Conservation (phyloP, 2,329 filamentous ascomycete species). For the Leptosphaerulina australis region DNA sequence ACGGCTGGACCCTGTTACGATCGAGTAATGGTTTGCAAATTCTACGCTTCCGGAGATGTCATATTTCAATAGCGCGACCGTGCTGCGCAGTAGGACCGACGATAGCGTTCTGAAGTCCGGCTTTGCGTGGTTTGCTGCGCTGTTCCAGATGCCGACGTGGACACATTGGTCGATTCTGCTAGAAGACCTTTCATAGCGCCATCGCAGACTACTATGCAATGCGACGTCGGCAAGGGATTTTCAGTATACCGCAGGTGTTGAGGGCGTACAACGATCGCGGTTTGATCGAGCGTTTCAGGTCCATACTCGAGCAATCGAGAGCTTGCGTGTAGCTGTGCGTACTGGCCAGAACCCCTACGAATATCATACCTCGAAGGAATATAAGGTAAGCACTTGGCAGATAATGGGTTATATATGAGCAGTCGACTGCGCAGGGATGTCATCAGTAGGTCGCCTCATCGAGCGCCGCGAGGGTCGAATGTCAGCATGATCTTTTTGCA, state of each 20-base stretch:
- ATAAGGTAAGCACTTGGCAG: neutral
- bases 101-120: slow-evolving; percentile 13
- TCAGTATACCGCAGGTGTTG: slow-evolving; percentile 22
- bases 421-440: too few species aligned
- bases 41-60: slow-evolving; percentile 21
- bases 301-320: too few species aligned
- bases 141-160: slow-evolving; percentile 8
- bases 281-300: too few species aligned
- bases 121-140: slow-evolving; percentile 6
- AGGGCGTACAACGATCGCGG: too few species aligned
- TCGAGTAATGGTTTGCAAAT: slow-evolving; percentile 46
- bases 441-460: too few species aligned
- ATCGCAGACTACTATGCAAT: slow-evolving; percentile 13
- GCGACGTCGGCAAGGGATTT: slow-evolving; percentile 16
- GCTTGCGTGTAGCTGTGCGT: neutral
- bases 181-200: slow-evolving; percentile 16
- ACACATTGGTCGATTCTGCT: neutral
- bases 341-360: neutral
- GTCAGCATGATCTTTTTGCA: too few species aligned
- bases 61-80: slow-evolving; percentile 19
- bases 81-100: slow-evolving; percentile 6
- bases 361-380: neutral
- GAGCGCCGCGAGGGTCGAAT: too few species aligned
- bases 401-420: too few species aligned
- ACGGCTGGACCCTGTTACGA: slow-evolving; percentile 31